Evolutionary conservation across 2,329 filamentous ascomycete genomes (phyloP), one percentile per base, ranked within the genome.

Genomic region (Fusarium poae): DNA sequence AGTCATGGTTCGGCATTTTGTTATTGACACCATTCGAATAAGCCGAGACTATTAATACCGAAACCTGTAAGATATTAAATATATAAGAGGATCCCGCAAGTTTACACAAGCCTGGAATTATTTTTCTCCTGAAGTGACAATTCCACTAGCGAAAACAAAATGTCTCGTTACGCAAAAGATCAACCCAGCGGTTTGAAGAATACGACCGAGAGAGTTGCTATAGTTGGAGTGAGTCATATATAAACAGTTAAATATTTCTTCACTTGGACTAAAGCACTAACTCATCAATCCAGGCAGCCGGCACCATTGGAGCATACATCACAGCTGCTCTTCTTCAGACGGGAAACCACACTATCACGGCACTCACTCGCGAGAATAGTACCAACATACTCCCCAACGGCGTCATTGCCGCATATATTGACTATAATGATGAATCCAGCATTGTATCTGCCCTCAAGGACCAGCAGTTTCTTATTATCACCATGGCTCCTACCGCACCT

Each of bases 381-480:
- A 57, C 65, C 0, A 77, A 75, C 52, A 77, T 65, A n/a, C 62
- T 86, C 3, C 84, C 85, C 4, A 65, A 76, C 0, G 83, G 83
- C 16, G 78, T 87, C 23, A 72, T 76, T 3, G 66, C 79, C 16
- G 79, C 77, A 29, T 61, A 70, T 5, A 76, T 88, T 29, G 78
- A 85, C 70, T 86, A 86, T 65, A 73, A 78, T 27, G 76, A 84
- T 45, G 70, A 79, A 11, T 46, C 71, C 0, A 79, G 82, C 2
- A 70, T 90, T 13, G 77, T 85, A 4, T 68, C 73, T 0, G 86
- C 85, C 3, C 80, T 90, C 3, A 71, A 77, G 23, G 85, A 80
- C 57, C 85, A 89, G 64, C 80, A 90, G n/a, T 81, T 82, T 13
- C 75, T 88, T 5, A 80, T 86, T 70, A 86, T 88, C 67, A 83